Base-by-base conservation (phyloP, 2,329 filamentous ascomycete species). In the Neophaeococcomyces mojaviensis region DNA sequence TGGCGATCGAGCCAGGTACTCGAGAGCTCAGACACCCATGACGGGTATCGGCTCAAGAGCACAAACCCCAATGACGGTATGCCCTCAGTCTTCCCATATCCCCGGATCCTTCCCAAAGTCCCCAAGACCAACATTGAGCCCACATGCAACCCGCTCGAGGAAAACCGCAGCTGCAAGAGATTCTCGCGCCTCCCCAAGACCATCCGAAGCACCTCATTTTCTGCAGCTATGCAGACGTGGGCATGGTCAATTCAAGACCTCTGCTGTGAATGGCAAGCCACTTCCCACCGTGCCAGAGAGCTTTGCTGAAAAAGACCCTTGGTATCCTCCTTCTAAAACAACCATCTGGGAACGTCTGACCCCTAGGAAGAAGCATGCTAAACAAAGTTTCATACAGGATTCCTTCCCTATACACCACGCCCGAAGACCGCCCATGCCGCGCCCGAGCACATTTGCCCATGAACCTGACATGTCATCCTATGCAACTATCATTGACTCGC, bases 391-490 rank as follows among this genome's bases (percentile, higher is more conserved):
- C 53, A 58, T 68, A 52, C 73, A 80, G 77, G 78, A 80, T 59
- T 71, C 73, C 52, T 32, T 47, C 1, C 24, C 47, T 10, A 70
- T 66, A 16, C 74, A 76, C 39, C 76, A 76, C 55, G 74, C 74
- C 44, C 79, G 74, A 60, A 70, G 65, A 53, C 74, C 81, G 54
- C 74, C 81, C 40, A 73, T 86, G 4, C 81, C 82, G 36, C 77
- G 83, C 52, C 78, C 84, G 1, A 84, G 81, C n/a, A 71, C 74
- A 2, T 70, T 92, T 4, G 86, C 89, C 1, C 79, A 84, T 48
- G 69, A 74, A 4, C 90, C 90, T 7, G 81, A 88, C 52, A 79
- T 95, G 43, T 79, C 81, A 64, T 73, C 81, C 42, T 71, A 94
- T 35, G 69, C 75, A 3, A 73, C 94, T 0, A 73, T 79, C 0